A percentile compares a stretch with the other conserved stretches of the same genome.
Evolutionary conservation across 2,329 filamentous ascomycete species (phyloP).

Genomic region (Penicillium sp.): DNA sequence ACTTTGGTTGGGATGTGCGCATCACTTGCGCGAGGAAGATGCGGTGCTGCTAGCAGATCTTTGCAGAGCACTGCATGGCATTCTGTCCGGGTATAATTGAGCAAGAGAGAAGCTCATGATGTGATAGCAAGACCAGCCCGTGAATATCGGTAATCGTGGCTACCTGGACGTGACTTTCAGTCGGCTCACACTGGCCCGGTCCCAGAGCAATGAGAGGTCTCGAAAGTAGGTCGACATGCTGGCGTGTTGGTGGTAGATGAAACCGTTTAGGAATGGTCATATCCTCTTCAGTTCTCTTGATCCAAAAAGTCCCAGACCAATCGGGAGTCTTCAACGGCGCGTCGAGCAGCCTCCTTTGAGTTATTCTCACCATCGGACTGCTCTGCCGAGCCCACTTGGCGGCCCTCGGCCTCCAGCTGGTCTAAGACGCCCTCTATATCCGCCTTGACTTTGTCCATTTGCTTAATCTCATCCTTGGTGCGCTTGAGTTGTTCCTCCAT

Average conservation of each 20-base stretch:
- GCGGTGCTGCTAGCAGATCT: background rate
- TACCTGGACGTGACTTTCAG: background rate
- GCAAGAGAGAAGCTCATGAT: background rate
- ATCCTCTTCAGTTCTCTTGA: slow-evolving; percentile 26
- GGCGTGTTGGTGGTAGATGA: background rate
- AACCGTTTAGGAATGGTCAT: background rate
- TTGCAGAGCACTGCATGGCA: background rate
- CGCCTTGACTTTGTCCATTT: slow-evolving; percentile 70
- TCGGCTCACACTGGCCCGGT: background rate
- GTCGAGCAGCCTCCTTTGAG: slow-evolving; percentile 11
- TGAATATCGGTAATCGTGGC: background rate
- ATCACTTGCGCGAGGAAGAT: background rate
- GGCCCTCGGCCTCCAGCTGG: slow-evolving; percentile 33
- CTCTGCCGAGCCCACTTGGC: slow-evolving; percentile 16
- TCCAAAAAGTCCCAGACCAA: slow-evolving; percentile 43
- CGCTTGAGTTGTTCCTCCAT: slow-evolving; percentile 81
- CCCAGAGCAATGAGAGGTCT: background rate
- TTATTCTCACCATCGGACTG: slow-evolving; percentile 6
- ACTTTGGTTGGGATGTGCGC: background rate
- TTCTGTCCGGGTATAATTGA: background rate
- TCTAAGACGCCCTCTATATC: slow-evolving; percentile 55
- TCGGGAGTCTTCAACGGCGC: slow-evolving; percentile 29
- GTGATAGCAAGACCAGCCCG: background rate
- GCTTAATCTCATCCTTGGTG: slow-evolving; percentile 72
- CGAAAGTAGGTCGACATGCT: background rate